Evolutionary conservation across 371 early-diverging fungal species (phyloP), one percentile per base, ranked within the genome.

Genomic region (Mucor velutinosus): DNA sequence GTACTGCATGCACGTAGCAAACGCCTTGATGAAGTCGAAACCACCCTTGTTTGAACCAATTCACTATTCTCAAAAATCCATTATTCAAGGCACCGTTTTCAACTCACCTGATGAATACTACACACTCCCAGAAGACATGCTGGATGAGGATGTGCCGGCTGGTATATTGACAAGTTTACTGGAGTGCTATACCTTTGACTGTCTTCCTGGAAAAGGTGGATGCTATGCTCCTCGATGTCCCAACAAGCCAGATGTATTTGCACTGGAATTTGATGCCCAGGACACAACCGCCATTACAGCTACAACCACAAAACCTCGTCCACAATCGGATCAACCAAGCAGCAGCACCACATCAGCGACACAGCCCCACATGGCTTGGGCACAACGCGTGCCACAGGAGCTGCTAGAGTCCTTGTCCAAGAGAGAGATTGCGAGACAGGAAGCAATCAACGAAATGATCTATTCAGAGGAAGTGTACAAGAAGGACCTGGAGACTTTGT

Each of bases 361-460:
- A 92, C 6, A 84, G 85, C 68, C 58, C 47, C 79, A 69, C 66
- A 78, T 68, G 58, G 80, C 87, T 58, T 94, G 93, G 94, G 86
- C 90, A 12, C 82, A 79, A 62, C 82, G 84, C 6, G 92, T 90
- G 0, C 87, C 94, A 3, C 83, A 86, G 62, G 90, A 89, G 14
- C 75, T 97, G 7, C 73, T 91, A 8, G 87, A 88, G 15, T 86
- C 86, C 1, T 81, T 93, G 2, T 86, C 92, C 1, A 85, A 90
- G 29, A 74, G 84, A 14, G 98, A 98, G 74, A 86, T 89, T 65
- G 94, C 92, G 51, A 86, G 97, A 1, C 98, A 98, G 76, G 97
- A 98, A 75, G 91, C 91, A 19, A 94, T 98, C 65, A 95, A 92
- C 77, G 98, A 98, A 74, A 72, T 97, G 70, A 92, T 98, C 35